A percentile compares a stretch with the other conserved stretches of the same genome.
Conservation (phyloP, 192 early-diverging fungal genomes). For the Backusella tarrabulga region DNA sequence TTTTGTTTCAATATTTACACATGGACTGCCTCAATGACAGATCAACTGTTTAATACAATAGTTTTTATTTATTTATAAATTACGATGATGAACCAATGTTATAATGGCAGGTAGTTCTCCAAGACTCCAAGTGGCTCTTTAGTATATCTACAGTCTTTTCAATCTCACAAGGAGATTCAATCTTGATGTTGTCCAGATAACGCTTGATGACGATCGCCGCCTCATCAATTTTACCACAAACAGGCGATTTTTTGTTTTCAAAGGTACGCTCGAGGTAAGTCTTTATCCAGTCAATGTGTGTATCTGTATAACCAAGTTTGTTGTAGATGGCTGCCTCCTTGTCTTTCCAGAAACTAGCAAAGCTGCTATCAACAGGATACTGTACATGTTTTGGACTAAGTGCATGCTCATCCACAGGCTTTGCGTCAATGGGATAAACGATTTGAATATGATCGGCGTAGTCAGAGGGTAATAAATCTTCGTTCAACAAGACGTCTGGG, state of each 20-base stretch:
- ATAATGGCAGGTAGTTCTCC: neutral
- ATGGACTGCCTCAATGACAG: no score
- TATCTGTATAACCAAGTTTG: constrained; percentile 13
- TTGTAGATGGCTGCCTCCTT: neutral
- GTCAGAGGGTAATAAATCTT: neutral
- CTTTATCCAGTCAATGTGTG: constrained; percentile 19
- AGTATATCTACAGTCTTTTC: constrained; percentile 4
- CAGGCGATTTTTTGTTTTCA: constrained; percentile 12
- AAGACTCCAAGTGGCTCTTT: neutral
- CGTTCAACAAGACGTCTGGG: neutral
- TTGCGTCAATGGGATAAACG: neutral
- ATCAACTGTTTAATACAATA: neutral
- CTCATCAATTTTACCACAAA: neutral
- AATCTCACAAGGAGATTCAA: neutral
- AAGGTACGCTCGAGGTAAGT: constrained; percentile 5
- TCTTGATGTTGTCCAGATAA: neutral
- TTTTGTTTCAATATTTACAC: no score
- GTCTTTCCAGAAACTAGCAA: constrained; percentile 13
- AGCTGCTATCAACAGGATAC: neutral
- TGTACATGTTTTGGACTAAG: neutral
- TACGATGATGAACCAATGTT: neutral
- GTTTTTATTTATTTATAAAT: neutral
- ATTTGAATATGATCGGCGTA: neutral
- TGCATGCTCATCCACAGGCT: neutral
- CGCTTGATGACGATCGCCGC: neutral